Conservation (phyloP, 176 grass and related monocot species). For the Triticum aestivum region DNA sequence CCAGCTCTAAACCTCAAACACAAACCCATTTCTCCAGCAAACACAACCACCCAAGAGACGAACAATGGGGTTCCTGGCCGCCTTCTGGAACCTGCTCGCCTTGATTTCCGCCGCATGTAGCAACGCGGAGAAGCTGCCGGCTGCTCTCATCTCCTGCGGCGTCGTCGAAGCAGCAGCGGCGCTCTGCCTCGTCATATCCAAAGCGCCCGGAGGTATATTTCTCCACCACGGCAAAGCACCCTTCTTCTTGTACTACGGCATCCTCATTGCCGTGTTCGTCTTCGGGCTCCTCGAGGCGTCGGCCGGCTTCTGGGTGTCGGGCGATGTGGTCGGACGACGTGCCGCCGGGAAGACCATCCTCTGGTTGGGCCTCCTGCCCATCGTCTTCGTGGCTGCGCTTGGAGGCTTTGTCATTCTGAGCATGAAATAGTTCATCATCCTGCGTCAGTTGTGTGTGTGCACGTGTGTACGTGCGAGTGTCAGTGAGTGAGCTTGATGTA, state of each 20-base stretch:
- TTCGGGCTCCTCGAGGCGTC: conserved; percentile 9
- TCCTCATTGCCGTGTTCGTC: neutral
- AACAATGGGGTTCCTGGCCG: neutral
- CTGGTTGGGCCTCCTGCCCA: neutral
- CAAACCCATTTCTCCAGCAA: neutral
- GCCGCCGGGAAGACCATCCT: neutral
- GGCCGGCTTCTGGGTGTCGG: neutral
- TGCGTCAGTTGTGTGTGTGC: too few relatives aligned
- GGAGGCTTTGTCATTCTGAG: neutral
- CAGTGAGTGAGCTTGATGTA: too few relatives aligned
- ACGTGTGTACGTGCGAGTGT: too few relatives aligned
- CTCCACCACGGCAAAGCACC: neutral
- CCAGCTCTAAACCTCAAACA: neutral
- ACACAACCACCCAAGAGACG: neutral
- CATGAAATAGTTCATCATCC: too few relatives aligned
- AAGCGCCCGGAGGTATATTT: neutral
- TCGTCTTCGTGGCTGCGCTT: neutral
- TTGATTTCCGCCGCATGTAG: neutral
- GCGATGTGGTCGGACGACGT: neutral
- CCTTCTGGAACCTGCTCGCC: neutral
- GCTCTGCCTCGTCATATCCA: conserved; percentile 4
- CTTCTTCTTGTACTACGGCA: conserved; percentile 7
- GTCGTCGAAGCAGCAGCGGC: neutral
- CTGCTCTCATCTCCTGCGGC: neutral
- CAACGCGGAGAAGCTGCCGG: neutral